Percentiles rank a stretch among this genome's conserved stretches.
These are phyloP conservation scores for Narthecium ossifragum DNA, from an alignment of 106 monocot genomes.

Conservation along the genomic window DNA sequence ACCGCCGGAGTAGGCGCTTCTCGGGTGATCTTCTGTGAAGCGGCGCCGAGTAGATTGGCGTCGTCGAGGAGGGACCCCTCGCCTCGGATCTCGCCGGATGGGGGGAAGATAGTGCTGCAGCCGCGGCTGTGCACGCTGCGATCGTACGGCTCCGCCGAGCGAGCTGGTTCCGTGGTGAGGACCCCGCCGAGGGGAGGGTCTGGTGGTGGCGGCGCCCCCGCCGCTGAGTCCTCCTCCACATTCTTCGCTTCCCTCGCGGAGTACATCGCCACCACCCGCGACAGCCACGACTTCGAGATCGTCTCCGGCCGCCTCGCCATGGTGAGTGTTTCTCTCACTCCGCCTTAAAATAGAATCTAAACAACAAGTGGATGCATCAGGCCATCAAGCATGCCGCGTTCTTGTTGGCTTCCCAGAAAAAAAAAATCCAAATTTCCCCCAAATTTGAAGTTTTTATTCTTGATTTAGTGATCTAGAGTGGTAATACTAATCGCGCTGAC, in stretches of 20 bases:
- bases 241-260: constrained; percentile 86
- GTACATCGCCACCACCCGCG: constrained; percentile 75
- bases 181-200: not conserved
- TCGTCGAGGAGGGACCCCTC: not conserved
- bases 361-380: too few relatives aligned
- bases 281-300: constrained; percentile 89
- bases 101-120: constrained; percentile 33
- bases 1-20: too few relatives aligned
- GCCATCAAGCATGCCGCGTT: too few relatives aligned
- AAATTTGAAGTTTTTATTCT: too few relatives aligned
- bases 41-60: not conserved
- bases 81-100: not conserved
- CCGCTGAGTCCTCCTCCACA: constrained; percentile 13
- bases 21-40: not conserved
- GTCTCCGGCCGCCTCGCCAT: constrained; percentile 93
- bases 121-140: constrained; percentile 38
- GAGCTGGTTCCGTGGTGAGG: constrained; percentile 7
- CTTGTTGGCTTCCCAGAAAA: too few relatives aligned
- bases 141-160: constrained; percentile 19
- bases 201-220: constrained; percentile 5
- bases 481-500: too few relatives aligned
- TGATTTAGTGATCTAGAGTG: too few relatives aligned
- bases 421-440: too few relatives aligned
- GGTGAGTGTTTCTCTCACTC: too few relatives aligned
- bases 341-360: too few relatives aligned